Conservation (phyloP, 257 asterid genomes). For the Euphrasia confusa region DNA sequence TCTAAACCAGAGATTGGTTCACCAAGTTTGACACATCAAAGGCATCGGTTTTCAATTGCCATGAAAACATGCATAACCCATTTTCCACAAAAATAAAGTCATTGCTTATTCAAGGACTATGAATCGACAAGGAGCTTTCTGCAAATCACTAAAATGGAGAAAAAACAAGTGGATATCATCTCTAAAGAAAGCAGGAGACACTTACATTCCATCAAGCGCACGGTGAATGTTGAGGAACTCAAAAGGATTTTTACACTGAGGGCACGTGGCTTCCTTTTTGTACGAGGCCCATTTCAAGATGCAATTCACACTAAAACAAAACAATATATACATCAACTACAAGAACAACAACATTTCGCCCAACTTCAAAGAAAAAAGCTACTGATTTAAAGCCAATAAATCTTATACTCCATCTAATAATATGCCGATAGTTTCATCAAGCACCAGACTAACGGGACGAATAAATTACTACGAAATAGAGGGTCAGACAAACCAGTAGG, state of each 20-base stretch:
- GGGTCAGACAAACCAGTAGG: slow-evolving; percentile 75
- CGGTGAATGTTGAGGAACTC: slow-evolving; percentile 71
- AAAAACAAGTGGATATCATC: background rate
- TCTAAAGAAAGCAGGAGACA: background rate
- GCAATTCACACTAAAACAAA: slow-evolving; percentile 58
- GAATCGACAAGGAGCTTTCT: too few relatives aligned
- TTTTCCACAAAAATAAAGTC: too few relatives aligned
- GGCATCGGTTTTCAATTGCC: too few relatives aligned
- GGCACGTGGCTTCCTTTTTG: slow-evolving; percentile 73
- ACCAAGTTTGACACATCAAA: too few relatives aligned
- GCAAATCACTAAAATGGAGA: background rate
- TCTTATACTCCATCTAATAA: too few relatives aligned
- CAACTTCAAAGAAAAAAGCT: background rate
- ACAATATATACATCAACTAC: slow-evolving; percentile 5
- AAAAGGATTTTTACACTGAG: slow-evolving; percentile 78
- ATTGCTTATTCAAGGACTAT: too few relatives aligned
- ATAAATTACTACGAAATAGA: slow-evolving; percentile 9
- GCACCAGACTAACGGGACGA: background rate
- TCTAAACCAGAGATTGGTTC: too few relatives aligned
- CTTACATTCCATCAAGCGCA: slow-evolving; percentile 78
- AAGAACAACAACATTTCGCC: background rate
- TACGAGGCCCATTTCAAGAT: slow-evolving; percentile 83
- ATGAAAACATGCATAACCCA: too few relatives aligned
- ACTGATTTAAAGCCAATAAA: background rate
- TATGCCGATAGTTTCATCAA: too few relatives aligned